Evolutionary conservation across 139 green algal genomes (phyloP), one percentile per base, ranked within the genome.

Genomic region (Pseudopediastrum boryanum): DNA sequence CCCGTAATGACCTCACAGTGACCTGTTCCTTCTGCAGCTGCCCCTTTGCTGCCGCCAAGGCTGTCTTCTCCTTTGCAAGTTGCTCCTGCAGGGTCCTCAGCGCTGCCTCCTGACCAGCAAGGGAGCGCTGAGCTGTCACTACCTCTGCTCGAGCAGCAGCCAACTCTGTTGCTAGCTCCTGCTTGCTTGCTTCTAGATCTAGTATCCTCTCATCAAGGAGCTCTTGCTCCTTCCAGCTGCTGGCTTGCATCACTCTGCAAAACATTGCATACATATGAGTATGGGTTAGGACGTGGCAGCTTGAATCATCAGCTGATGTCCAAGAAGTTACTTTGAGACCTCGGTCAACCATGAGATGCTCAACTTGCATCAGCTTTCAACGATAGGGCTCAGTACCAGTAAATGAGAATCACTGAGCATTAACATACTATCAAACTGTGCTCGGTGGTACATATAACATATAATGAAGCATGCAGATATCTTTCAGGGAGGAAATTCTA

Each of bases 181-280:
- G 71, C 29, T 77, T 81, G 3, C 85, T 51, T 9, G 36, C 77
- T 29, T 80, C 42, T 31, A 85, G 36, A 66, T 75, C 73, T 33
- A 65, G 59, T 51, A 86, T 31, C 31, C 79, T 59, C 65, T 85
- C 83, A 46, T 89, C 76, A 59, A 90, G 71, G 48, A 65, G 42
- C 82, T 90, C 87, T 73, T 88, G 84, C 44, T 84, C 84, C 36
- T 65, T 38, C 86, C 85, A 92, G 78, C 86, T 92, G 80, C 80
- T 87, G 33, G 83, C 73, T 58, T 84, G 56, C 81, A 92, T 88
- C 65, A 82, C 79, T 38, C 86, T 91, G 73, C 12, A 23, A 25
- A n/a, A n/a, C n/a, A n/a, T n/a, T n/a, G n/a, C n/a, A n/a, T n/a
- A n/a, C n/a, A n/a, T n/a, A n/a, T n/a, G n/a, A n/a, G n/a, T n/a